Conservation (phyloP, 768 basidiomycete genomes). For the Auriscalpium microsporum region DNA sequence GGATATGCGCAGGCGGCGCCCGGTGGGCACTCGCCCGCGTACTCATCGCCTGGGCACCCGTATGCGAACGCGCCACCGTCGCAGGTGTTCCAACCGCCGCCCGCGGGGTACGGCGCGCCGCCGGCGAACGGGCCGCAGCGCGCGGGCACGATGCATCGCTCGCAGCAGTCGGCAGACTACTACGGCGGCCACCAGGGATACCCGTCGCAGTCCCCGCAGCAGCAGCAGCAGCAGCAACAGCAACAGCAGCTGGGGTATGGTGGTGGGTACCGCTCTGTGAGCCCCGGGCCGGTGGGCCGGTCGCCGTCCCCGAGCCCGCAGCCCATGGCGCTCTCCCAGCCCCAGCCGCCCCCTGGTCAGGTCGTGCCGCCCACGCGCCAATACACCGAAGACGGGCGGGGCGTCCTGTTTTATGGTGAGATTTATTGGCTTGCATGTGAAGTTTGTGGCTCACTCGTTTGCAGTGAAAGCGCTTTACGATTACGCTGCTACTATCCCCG, state of each 20-base stretch:
- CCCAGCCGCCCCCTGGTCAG: slow-evolving; percentile 7
- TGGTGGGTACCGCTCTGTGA: slow-evolving; percentile 32
- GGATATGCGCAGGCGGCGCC: slow-evolving; percentile 11
- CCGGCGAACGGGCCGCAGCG: slow-evolving; percentile 6
- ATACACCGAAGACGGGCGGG: slow-evolving; percentile 73
- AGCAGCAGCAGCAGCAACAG: slow-evolving; percentile 14
- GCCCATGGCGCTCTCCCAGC: slow-evolving; percentile 21
- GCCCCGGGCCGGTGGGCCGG: slow-evolving; percentile 31
- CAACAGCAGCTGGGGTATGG: slow-evolving; percentile 27
- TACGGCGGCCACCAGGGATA: slow-evolving; percentile 7
- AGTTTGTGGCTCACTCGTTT: slow-evolving; percentile 4
- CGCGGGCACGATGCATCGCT: neutral
- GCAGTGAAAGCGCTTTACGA: slow-evolving; percentile 87
- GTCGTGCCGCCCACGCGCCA: slow-evolving; percentile 52
- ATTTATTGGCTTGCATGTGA: slow-evolving; percentile 2
- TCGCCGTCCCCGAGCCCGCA: slow-evolving; percentile 41
- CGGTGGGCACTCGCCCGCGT: slow-evolving; percentile 2
- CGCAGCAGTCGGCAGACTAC: slow-evolving; percentile 7
- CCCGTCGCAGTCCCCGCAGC: slow-evolving; percentile 3
- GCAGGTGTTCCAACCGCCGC: slow-evolving; percentile 1
- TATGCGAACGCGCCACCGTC: slow-evolving; percentile 9
- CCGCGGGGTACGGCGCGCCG: slow-evolving; percentile 13
- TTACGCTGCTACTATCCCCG: slow-evolving; percentile 74
- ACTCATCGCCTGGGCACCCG: slow-evolving; percentile 7
- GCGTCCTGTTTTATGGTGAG: slow-evolving; percentile 85